phyloP scores from a whole-genome alignment of 306 rosid genomes.

The Begonia fuchsioides region DNA sequence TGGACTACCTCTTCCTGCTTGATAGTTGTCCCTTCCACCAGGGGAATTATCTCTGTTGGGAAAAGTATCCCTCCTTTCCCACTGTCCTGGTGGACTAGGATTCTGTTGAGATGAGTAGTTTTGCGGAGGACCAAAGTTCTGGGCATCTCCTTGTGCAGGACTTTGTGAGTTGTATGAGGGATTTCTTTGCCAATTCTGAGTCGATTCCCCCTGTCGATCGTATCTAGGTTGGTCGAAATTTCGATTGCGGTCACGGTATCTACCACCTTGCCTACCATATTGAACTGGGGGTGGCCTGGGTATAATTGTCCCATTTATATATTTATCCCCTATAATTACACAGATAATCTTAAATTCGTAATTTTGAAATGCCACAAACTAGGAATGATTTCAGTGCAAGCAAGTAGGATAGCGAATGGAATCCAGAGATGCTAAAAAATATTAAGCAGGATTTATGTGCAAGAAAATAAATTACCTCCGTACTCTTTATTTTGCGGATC shows the following conservation, averaged over 20 bases:
- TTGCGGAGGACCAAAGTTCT: constrained; percentile 39
- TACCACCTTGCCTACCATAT: constrained; percentile 40
- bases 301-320: constrained; percentile 63
- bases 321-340: constrained; percentile 52
- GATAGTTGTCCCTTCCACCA: constrained; percentile 27
- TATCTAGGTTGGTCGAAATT: constrained; percentile 23
- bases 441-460: no score
- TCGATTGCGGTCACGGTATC: constrained; percentile 28
- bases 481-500: constrained; percentile 72
- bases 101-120: constrained; percentile 26
- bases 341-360: no score
- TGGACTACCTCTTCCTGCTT: constrained; percentile 16
- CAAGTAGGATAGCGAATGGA: no score
- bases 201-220: constrained; percentile 20
- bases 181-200: constrained; percentile 27
- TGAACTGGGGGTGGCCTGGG: constrained; percentile 83
- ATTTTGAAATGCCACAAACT: no score
- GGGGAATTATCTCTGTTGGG: constrained; percentile 15
- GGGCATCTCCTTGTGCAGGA: constrained; percentile 32
- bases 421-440: no score
- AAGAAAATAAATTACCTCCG: constrained; percentile 35
- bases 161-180: constrained; percentile 24
- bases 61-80: constrained; percentile 27
- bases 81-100: constrained; percentile 33
- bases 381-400: no score